Evolutionary conservation across 768 basidiomycete genomes (phyloP).

Genomic region (Pisolithus marmoratus): DNA sequence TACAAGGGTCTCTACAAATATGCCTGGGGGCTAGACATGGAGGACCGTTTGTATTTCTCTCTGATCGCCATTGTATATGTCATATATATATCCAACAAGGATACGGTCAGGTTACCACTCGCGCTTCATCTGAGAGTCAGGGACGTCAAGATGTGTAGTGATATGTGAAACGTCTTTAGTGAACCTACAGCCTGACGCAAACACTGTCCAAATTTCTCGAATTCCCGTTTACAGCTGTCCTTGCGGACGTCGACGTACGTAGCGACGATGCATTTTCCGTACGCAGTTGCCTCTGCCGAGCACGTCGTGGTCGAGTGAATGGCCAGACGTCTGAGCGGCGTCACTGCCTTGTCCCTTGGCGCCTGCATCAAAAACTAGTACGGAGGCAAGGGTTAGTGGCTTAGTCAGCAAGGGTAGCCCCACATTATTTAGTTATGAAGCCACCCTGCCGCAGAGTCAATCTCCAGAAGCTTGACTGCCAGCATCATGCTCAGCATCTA

Average conservation of each 20-base stretch:
- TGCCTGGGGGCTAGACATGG: slow-evolving; percentile 25
- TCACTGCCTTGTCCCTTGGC: slow-evolving; percentile 24
- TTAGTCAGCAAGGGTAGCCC: background rate
- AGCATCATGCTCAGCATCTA: slow-evolving; percentile 48
- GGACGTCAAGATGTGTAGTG: background rate
- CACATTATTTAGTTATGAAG: background rate
- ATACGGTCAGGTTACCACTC: slow-evolving; percentile 38
- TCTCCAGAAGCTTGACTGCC: background rate
- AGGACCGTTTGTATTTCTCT: too few species aligned
- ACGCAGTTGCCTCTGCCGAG: slow-evolving; percentile 62
- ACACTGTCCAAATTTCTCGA: slow-evolving; percentile 77
- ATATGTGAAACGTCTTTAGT: slow-evolving; percentile 4
- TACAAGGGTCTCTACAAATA: slow-evolving; percentile 30
- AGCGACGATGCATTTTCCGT: slow-evolving; percentile 84
- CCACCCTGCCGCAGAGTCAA: background rate
- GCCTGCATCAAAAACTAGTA: slow-evolving; percentile 13
- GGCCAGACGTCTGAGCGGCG: slow-evolving; percentile 62
- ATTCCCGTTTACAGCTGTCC: slow-evolving; percentile 82
- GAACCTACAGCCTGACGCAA: slow-evolving; percentile 69
- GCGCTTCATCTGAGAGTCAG: slow-evolving; percentile 43
- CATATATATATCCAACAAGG: background rate
- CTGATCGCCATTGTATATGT: background rate
- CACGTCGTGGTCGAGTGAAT: slow-evolving; percentile 68
- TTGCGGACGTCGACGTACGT: slow-evolving; percentile 80
- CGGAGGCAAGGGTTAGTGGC: background rate